phyloP scores from a whole-genome alignment of 768 basidiomycete genomes.

The Tylopilus vinaceipallidus region DNA sequence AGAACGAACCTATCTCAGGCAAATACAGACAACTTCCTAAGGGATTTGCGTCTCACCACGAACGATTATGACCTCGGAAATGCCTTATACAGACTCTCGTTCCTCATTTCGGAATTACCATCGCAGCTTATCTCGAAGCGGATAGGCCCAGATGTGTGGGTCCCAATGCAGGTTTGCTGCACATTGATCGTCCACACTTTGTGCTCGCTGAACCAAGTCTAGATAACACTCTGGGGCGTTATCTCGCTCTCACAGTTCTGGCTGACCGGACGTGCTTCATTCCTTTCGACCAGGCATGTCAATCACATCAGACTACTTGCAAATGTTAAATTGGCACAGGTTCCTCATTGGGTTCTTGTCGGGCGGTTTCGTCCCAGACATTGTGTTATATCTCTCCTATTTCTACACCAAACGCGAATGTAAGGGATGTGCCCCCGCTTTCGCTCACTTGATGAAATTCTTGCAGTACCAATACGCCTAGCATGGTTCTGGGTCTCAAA shows the following conservation, averaged over 20 bases:
- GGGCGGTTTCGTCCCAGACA: conserved; percentile 64
- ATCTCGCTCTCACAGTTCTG: conserved; percentile 60
- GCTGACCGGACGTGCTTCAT: conserved; percentile 44
- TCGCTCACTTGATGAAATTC: neutral
- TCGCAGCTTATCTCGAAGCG: conserved; percentile 68
- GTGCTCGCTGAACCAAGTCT: neutral
- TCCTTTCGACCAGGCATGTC: neutral
- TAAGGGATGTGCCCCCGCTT: neutral
- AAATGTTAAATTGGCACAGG: conserved; percentile 22
- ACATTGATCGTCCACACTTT: neutral
- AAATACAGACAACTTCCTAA: conserved; percentile 67
- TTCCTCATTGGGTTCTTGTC: conserved; percentile 58
- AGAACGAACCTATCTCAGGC: conserved; percentile 63
- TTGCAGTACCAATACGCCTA: conserved; percentile 37
- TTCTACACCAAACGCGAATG: conserved; percentile 3
- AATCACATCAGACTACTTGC: neutral
- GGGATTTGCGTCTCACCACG: conserved; percentile 57
- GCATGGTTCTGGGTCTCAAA: conserved; percentile 69
- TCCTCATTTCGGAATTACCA: conserved; percentile 56
- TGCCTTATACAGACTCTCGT: conserved; percentile 50
- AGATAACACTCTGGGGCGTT: conserved; percentile 58
- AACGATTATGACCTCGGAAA: conserved; percentile 67
- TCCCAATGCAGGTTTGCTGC: conserved; percentile 49
- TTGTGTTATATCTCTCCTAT: neutral
- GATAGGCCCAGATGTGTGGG: conserved; percentile 66